Base-by-base conservation (phyloP, 805 yeast species). In the Candida argentea region DNA sequence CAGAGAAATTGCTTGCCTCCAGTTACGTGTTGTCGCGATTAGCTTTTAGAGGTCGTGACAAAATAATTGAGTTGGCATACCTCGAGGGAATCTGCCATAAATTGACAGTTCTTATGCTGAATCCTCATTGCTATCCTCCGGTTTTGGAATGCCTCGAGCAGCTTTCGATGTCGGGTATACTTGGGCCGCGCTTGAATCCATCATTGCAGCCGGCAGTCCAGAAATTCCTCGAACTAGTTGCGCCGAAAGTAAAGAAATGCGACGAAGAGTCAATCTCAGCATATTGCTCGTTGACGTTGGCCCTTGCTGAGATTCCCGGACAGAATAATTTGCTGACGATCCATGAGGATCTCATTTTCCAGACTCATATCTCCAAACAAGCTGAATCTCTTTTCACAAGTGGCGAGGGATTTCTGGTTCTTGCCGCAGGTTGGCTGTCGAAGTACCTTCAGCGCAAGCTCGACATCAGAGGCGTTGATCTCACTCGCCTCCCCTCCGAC, bases 371-470 rank as follows among this genome's bases (percentile, higher is more conserved):
- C 4, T 68, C 85, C 1, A 84, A 80, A 36, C 84, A 81, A 35
- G 60, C 73, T n/a, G 96, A 89, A 35, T 70, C 62, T 28, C 53
- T 79, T 13, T 84, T 89, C 39, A 65, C 85, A 0, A 67, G 77
- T 26, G 96, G 97, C 29, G 97, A 89, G 46, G 86, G 94, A 0
- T 52, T 87, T 12, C 64, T 82, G 15, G 61, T 83, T 9, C 43
- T 80, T 4, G 76, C 83, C 0, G 66, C 74, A 12, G 94, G 95
- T 1, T 80, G 94, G 91, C 49, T 64, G 3, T 76, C 94, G 1
- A 61, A 57, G 16, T 61, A 66, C 9, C 50, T 85, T 37, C 44
- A 48, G 16, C 64, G 68, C 25, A 55, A 65, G 9, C 42, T 74
- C 25, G 93, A 81, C 43, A 57, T 82, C 13, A 67, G 59, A 28